Conservation (phyloP, 164 flowering plant genomes). For the Buxus sempervirens region DNA sequence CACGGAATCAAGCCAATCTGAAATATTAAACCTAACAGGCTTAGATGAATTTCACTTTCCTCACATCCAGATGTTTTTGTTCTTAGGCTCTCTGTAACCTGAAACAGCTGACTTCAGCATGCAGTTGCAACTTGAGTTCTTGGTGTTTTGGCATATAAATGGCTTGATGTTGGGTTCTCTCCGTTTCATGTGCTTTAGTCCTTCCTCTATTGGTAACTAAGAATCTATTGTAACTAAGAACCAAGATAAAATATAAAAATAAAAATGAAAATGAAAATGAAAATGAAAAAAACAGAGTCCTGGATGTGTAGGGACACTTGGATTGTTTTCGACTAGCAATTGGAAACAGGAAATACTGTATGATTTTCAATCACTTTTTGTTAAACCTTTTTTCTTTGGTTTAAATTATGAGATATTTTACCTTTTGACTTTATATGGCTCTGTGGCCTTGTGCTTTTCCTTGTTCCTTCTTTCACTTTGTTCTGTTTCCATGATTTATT, state of each 20-base stretch:
- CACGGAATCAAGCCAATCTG: too few species aligned
- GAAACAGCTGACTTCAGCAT: not conserved
- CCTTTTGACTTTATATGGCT: too few species aligned
- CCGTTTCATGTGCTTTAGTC: not conserved
- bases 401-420: too few species aligned
- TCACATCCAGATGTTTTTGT: not conserved
- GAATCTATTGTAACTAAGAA: not conserved
- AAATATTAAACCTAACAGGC: too few species aligned
- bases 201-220: not conserved
- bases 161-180: not conserved
- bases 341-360: too few species aligned
- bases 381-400: too few species aligned
- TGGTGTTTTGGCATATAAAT: not conserved
- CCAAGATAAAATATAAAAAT: too few species aligned
- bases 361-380: too few species aligned
- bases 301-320: not conserved
- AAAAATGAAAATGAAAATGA: too few species aligned
- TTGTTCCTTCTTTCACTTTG: too few species aligned
- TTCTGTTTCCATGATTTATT: too few species aligned
- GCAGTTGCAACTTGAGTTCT: not conserved
- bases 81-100: not conserved
- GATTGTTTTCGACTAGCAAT: not conserved
- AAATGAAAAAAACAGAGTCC: not conserved
- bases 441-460: too few species aligned
- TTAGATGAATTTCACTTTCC: not conserved